Base-by-base conservation (phyloP, 1,139 yeast genomes). In the Pichia sp. region DNA sequence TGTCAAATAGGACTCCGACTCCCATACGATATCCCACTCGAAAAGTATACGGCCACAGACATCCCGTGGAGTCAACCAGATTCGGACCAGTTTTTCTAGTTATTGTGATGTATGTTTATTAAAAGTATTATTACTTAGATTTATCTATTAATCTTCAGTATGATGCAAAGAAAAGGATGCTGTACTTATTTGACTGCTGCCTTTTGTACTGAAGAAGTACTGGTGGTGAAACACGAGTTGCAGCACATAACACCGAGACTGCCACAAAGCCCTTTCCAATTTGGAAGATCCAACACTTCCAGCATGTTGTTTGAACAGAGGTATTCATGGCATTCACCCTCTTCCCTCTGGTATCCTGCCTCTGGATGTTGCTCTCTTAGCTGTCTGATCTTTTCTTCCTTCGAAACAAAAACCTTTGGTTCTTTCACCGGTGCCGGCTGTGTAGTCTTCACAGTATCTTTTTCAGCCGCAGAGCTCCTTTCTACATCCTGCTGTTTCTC, bases 21-120 rank as follows among this genome's bases (percentile, higher is more conserved):
- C 16, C 89, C 89, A 0, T 82, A 82, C 57, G 69, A 67, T 45
- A 56, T 80, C 18, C 85, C 87, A 0, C 74, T 83, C 1, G 54
- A 48, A 3, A 64, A 62, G 34, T 83, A 82, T 60, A 48, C 46
- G 0, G 4, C 52, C 0, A 47, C 42, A 0, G 88, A 82, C 61
- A 59, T 65, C 47, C 80, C 86, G 0, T 83, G 86, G 83, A 71
- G 79, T 54, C 66, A 57, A 34, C 58, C 58, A 2, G 47, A 46
- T 21, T 46, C 49, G 0, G 53, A 50, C 12, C 44, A 37, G 26
- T 54, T 45, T 23, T 44, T 49, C 22, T 41, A 36, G 31, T 37
- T 16, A 9, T 25, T n/a, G 12, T 21, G 22, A 30, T 31, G 19
- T 49, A 12, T n/a, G 10, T 4, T 31, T 41, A 28, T 40, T 16